Conservation (phyloP, 805 yeast genomes). For the Candida koratica region DNA sequence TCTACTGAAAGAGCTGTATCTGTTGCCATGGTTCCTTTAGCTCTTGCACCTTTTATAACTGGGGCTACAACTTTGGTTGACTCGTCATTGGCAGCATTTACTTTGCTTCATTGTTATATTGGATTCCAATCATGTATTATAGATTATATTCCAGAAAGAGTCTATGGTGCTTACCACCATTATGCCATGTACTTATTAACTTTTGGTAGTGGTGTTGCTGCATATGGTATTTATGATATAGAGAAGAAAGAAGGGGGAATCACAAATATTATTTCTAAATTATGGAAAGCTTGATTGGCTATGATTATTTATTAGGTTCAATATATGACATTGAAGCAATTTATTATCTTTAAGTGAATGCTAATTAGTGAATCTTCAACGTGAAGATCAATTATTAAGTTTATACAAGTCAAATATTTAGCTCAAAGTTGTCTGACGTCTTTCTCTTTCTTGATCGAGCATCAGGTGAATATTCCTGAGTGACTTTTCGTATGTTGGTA, state of each 20-base stretch:
- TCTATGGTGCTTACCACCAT: constrained; percentile 61
- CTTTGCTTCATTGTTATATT: constrained; percentile 61
- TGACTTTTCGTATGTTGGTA: constrained; percentile 14
- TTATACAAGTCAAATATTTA: background rate
- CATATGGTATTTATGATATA: constrained; percentile 67
- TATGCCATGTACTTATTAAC: constrained; percentile 57
- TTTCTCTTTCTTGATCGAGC: constrained; percentile 10
- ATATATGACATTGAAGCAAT: constrained; percentile 1
- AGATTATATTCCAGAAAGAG: constrained; percentile 75
- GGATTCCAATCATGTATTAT: constrained; percentile 76
- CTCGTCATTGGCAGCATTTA: constrained; percentile 49
- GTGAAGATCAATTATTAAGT: too few species aligned
- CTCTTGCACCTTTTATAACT: constrained; percentile 56
- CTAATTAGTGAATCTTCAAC: too few species aligned
- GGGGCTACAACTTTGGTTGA: constrained; percentile 53
- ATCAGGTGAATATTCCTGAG: constrained; percentile 10
- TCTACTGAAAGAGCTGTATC: constrained; percentile 61
- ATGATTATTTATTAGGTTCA: constrained; percentile 9
- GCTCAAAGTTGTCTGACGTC: constrained; percentile 5
- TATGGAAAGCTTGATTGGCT: constrained; percentile 34
- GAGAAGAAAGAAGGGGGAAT: constrained; percentile 69
- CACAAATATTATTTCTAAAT: constrained; percentile 41
- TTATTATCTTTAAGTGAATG: too few species aligned
- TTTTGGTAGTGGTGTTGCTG: constrained; percentile 59
- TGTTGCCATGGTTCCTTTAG: constrained; percentile 59